These are phyloP conservation scores for Yamadazyma philogaea DNA, from an alignment of 805 yeast genomes.

Conservation along the genomic window DNA sequence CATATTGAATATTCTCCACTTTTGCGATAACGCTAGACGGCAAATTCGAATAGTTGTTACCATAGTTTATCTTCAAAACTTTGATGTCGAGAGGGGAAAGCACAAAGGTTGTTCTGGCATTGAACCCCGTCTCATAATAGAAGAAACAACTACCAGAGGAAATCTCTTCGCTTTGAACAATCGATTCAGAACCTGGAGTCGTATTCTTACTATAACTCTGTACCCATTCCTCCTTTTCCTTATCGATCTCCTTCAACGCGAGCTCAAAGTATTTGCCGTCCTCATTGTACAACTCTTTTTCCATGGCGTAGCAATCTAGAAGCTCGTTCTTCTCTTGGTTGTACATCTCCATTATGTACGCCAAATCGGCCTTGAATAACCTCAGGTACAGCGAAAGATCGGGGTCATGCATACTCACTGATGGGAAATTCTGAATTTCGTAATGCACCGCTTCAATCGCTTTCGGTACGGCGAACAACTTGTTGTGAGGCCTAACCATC, in stretches of 20 bases:
- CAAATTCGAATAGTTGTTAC: slow-evolving; percentile 51
- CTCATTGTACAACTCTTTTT: slow-evolving; percentile 57
- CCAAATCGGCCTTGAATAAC: slow-evolving; percentile 61
- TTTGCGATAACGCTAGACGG: slow-evolving; percentile 63
- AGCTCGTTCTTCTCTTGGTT: slow-evolving; percentile 59
- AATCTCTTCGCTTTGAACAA: slow-evolving; percentile 18
- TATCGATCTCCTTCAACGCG: slow-evolving; percentile 56
- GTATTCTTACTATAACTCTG: slow-evolving; percentile 5
- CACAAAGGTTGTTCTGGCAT: slow-evolving; percentile 58
- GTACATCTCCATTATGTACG: slow-evolving; percentile 52
- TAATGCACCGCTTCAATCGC: slow-evolving; percentile 23
- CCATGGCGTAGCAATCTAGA: slow-evolving; percentile 49
- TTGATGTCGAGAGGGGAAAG: slow-evolving; percentile 78
- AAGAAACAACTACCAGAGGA: slow-evolving; percentile 51
- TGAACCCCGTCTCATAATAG: slow-evolving; percentile 77
- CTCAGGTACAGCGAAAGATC: slow-evolving; percentile 51
- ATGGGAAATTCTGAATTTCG: slow-evolving; percentile 47
- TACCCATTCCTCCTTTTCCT: slow-evolving; percentile 39
- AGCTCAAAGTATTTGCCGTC: slow-evolving; percentile 50
- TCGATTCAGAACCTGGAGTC: slow-evolving; percentile 3
- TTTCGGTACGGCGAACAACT: slow-evolving; percentile 49
- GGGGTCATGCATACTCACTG: slow-evolving; percentile 33
- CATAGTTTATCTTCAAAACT: slow-evolving; percentile 61
- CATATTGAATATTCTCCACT: slow-evolving; percentile 69
- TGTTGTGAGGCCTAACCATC: slow-evolving; percentile 48